Evolutionary conservation across 2,329 filamentous ascomycete species (phyloP).

Genomic region (Sporothrix pseudoabietina): DNA sequence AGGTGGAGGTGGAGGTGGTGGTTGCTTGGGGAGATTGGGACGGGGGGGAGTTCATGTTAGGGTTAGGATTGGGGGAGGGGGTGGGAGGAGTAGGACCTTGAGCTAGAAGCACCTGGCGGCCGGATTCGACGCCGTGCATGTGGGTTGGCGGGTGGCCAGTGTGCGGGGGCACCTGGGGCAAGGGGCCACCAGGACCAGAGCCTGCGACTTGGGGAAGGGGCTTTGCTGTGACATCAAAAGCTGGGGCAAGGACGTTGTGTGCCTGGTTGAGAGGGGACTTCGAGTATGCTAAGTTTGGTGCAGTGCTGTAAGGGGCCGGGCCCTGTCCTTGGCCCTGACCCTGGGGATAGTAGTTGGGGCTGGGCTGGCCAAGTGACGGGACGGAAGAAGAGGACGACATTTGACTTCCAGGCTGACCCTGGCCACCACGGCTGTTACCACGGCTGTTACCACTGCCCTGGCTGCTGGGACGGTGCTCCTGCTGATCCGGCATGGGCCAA

Average conservation of each 20-base stretch:
- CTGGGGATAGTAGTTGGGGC: not conserved
- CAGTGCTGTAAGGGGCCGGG: conserved; percentile 47
- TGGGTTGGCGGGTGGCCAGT: conserved; percentile 25
- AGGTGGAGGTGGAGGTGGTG: not conserved
- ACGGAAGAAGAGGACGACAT: conserved; percentile 25
- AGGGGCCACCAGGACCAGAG: not conserved
- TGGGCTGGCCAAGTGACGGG: conserved; percentile 2
- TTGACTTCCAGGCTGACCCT: not conserved
- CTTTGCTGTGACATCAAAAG: conserved; percentile 13
- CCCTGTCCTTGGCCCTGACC: conserved; percentile 37
- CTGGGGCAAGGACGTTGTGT: conserved; percentile 35
- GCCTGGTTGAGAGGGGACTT: conserved; percentile 50
- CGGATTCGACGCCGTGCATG: conserved; percentile 22
- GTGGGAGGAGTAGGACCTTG: conserved; percentile 33
- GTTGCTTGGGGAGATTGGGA: conserved; percentile 14
- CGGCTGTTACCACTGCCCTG: conserved; percentile 18
- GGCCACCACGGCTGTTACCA: not conserved
- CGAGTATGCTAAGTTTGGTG: conserved; percentile 37
- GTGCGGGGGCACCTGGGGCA: conserved; percentile 26
- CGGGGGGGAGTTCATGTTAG: not conserved
- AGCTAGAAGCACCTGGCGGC: conserved; percentile 29
- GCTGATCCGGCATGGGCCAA: conserved; percentile 11
- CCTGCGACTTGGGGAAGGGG: conserved; percentile 16
- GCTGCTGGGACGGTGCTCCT: conserved; percentile 25
- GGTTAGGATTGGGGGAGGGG: not conserved